Evolutionary conservation across 495 filamentous ascomycete genomes (phyloP), one percentile per base, ranked within the genome.

Genomic region (Aspergillus cavernicola): DNA sequence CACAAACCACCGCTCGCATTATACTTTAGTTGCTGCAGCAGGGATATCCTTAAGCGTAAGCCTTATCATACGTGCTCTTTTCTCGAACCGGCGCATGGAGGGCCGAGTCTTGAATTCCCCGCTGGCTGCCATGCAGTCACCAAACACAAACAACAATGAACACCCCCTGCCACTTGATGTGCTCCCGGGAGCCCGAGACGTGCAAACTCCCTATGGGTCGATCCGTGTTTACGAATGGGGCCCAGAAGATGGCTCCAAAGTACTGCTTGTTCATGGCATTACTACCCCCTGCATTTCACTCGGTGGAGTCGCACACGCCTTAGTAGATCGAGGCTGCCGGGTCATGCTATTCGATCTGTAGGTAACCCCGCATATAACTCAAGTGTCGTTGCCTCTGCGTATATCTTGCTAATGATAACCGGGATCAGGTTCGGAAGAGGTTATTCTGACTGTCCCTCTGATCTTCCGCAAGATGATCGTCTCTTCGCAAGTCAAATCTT

Each of bases 211-310:
- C 52, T 95, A 92, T 59, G 92, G 92, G 18, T 83, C 77, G 22
- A 85, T 90, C 22, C 74, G 88, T 32, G 86, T 91, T 11, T 95
- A 96, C 63, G 92, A 97, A 77, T 96, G 84, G 76, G 92, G 92
- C 8, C 90, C 90, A n/a, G 80, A 85, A 50, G 66, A 81, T 44
- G 92, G 91, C 3, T 71, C 77, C 18, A 96, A 90, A 62, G 86
- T 95, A 1, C 60, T 96, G 31, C 71, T 96, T 19, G 70, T 96
- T 18, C 92, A 95, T 64, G 92, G 92, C 23, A 95, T 95, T 61
- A 86, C 81, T 44, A 97, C 88, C 1, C 88, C 92, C 2, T 87
- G 86, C 66, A 77, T 88, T 57, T 80, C 89, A 3, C 73, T 95
- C 2, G 80, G 81, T 33, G 75, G 76, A 32, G 59, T 95, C 31